Base-by-base conservation (phyloP, 495 filamentous ascomycete species). In the Penicillium antarcticum region DNA sequence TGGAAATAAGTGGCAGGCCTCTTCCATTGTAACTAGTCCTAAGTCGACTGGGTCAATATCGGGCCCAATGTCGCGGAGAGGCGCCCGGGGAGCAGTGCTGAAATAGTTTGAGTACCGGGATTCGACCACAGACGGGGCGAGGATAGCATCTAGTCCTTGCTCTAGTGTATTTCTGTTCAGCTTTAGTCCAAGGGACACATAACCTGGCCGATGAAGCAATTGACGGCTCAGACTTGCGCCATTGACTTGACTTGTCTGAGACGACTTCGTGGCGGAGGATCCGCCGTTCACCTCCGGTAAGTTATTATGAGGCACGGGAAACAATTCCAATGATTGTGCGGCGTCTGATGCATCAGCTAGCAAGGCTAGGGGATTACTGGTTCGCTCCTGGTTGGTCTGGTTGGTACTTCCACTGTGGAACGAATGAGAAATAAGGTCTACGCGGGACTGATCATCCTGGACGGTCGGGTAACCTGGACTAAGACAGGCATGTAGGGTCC, bases 11-110 rank as follows among this genome's bases (percentile, higher is more conserved):
- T 67, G 54, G 21, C 76, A 69, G 0, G 80, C 77, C 50, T 86
- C 83, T 13, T 81, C 70, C 26, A 72, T 57, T 0, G 78, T 81
- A 10, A 84, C 67, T 23, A 87, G 65, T 0, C 84, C 83, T 18
- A 86, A 60, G 21, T 84, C 75, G n/a, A 87, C 73, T 1, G 84
- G 83, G 54, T 86, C 84, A 10, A 85, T 63, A 12, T 85, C 79
- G 0, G 72, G 71, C 11, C 81, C 80, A 39, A 74, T 52, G 63
- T 87, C 84, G 12, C 54, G 45, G 10, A 33, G 46, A 18, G 42
- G 35, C 2, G 42, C 18, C 11, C 32, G 37, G 17, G 42, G 26
- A 14, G 51, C 26, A 2, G 33, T 32, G 18, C 48, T 51, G 32
- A 66, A 66, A 19, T 66, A 66, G 38, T 66, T 48, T 3, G 45